A percentile compares a stretch with the other conserved stretches of the same genome.
Evolutionary conservation across 176 grass and related monocot species (phyloP).

Genomic region (Areca catechu): DNA sequence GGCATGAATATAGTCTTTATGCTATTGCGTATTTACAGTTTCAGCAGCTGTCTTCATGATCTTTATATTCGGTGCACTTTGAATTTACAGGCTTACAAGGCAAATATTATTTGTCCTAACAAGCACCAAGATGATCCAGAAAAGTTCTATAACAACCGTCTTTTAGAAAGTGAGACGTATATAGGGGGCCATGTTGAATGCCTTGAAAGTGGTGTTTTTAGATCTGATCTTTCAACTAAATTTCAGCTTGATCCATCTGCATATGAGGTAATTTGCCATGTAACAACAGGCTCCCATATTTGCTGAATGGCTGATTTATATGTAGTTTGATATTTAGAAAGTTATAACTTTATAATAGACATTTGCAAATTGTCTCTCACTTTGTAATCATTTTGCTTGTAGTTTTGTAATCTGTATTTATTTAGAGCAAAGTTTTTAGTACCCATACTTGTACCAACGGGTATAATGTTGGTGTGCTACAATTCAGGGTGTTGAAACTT

Average conservation of each 20-base stretch:
- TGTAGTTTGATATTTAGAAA: too few relatives aligned
- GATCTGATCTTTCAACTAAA: slow-evolving; percentile 95
- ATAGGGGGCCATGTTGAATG: slow-evolving; percentile 98
- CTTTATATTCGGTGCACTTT: slow-evolving; percentile 29
- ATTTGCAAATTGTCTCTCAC: too few relatives aligned
- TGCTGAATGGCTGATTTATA: too few relatives aligned
- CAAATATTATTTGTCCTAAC: slow-evolving; percentile 91
- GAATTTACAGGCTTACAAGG: slow-evolving; percentile 74
- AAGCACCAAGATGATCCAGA: slow-evolving; percentile 87
- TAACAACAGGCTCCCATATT: too few relatives aligned
- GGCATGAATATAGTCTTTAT: not conserved
- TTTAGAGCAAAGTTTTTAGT: too few relatives aligned
- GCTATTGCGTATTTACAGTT: not conserved
- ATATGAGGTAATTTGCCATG: slow-evolving; percentile 55
- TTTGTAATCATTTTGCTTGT: too few relatives aligned
- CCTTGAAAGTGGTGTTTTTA: slow-evolving; percentile 98
- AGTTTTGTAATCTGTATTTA: too few relatives aligned
- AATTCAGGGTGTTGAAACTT: too few relatives aligned
- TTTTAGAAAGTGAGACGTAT: slow-evolving; percentile 98
- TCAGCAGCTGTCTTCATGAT: not conserved
- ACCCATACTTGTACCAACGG: too few relatives aligned
- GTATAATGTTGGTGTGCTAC: too few relatives aligned
- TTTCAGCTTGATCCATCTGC: slow-evolving; percentile 79
- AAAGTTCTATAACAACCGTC: slow-evolving; percentile 80
- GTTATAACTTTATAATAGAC: too few relatives aligned